Percentiles rank a stretch among this genome's conserved stretches.
Conservation (phyloP, 805 yeast genomes). For the Suhomyces pyralidae region DNA sequence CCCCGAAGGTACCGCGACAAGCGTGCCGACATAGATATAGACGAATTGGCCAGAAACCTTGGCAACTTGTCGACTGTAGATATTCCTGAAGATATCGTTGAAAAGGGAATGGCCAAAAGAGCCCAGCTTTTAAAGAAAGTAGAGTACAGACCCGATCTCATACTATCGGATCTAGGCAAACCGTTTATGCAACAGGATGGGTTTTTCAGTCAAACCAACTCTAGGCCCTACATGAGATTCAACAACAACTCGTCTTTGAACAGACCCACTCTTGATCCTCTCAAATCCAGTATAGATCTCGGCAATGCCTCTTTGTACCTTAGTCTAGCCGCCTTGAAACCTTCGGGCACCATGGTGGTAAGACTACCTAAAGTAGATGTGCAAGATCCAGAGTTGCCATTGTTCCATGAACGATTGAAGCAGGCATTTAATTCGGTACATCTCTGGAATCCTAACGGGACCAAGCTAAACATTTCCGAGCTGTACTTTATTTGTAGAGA, state of each 20-base stretch:
- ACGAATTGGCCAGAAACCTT: slow-evolving; percentile 10
- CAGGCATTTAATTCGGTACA: slow-evolving; percentile 27
- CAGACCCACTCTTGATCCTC: slow-evolving; percentile 21
- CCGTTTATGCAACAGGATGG: slow-evolving; percentile 38
- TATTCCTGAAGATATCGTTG: slow-evolving; percentile 4
- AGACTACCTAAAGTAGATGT: slow-evolving; percentile 24
- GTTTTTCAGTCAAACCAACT: slow-evolving; percentile 33
- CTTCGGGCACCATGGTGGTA: slow-evolving; percentile 31
- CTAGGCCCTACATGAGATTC: slow-evolving; percentile 33
- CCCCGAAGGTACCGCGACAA: slow-evolving; percentile 15
- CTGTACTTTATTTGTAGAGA: slow-evolving; percentile 27
- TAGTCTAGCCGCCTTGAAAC: slow-evolving; percentile 24
- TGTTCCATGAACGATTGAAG: slow-evolving; percentile 21
- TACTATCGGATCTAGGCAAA: slow-evolving; percentile 33
- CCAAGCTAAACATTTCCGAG: slow-evolving; percentile 13
- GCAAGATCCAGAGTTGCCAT: slow-evolving; percentile 27
- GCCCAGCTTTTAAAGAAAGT: background rate
- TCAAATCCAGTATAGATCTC: slow-evolving; percentile 33
- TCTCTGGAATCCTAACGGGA: slow-evolving; percentile 13
- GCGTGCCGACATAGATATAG: slow-evolving; percentile 19
- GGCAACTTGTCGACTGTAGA: slow-evolving; percentile 4
- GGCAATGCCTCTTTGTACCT: slow-evolving; percentile 39
- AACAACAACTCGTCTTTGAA: slow-evolving; percentile 24
- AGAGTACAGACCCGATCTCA: slow-evolving; percentile 33
- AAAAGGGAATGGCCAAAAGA: slow-evolving; percentile 6